These are phyloP conservation scores for Scheffersomyces cryptocercus DNA, from an alignment of 1,139 yeast genomes.

Conservation along the genomic window DNA sequence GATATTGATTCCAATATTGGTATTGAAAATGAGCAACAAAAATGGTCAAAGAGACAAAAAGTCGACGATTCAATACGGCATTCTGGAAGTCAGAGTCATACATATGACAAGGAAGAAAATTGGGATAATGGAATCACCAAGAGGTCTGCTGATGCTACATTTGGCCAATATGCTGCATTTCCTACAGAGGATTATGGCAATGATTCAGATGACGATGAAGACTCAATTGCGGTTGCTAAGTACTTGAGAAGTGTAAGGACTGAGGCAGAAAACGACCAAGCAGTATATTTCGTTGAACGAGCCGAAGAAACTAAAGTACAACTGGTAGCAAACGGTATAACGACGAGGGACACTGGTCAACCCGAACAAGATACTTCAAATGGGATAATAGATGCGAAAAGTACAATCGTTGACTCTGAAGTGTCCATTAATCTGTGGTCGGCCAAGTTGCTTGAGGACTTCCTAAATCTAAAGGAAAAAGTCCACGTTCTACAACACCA, in stretches of 20 bases:
- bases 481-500: neutral
- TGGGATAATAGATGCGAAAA: too few species aligned
- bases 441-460: conserved; percentile 2
- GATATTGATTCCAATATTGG: neutral
- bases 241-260: conserved; percentile 31
- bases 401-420: neutral
- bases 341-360: too few species aligned
- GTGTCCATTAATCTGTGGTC: too few species aligned
- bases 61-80: too few species aligned
- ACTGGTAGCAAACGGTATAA: too few species aligned
- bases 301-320: neutral
- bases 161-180: conserved; percentile 29
- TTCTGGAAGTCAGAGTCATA: too few species aligned
- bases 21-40: neutral
- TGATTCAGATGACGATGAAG: conserved; percentile 6
- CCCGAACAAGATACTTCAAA: too few species aligned
- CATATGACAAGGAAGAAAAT: too few species aligned
- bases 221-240: conserved; percentile 19
- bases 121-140: neutral
- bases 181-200: conserved; percentile 13
- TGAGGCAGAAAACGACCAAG: conserved; percentile 29
- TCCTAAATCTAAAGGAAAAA: conserved; percentile 3
- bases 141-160: conserved; percentile 10
- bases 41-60: neutral
- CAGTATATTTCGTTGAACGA: conserved; percentile 16